Percentiles rank a stretch among this genome's conserved stretches.
Evolutionary conservation across 2,329 filamentous ascomycete genomes (phyloP).

Genomic region (Ophiostoma pallidulum): DNA sequence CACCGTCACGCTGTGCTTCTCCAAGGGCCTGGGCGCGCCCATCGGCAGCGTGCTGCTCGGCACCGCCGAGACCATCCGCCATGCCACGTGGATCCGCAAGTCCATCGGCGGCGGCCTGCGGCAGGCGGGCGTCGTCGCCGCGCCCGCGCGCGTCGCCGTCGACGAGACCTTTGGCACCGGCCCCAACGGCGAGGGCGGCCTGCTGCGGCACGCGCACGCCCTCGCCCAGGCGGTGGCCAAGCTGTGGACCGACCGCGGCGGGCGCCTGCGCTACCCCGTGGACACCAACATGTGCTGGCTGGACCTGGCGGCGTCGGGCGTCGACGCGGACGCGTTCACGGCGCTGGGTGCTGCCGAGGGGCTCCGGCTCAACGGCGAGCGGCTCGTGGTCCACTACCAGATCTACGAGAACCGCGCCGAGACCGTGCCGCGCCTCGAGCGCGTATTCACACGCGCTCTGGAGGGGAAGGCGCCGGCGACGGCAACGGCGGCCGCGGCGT

Average conservation of each 20-base stretch:
- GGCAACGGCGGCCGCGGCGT: not conserved
- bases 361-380: constrained; percentile 30
- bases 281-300: constrained; percentile 94
- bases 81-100: constrained; percentile 69
- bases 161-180: constrained; percentile 65
- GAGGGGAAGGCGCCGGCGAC: constrained; percentile 16
- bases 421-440: constrained; percentile 47
- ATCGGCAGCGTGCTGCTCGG: constrained; percentile 40
- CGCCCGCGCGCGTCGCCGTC: constrained; percentile 65
- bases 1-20: constrained; percentile 50
- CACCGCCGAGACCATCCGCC: constrained; percentile 46
- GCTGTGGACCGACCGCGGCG: constrained; percentile 61
- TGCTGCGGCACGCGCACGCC: constrained; percentile 50
- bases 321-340: constrained; percentile 29
- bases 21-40: constrained; percentile 44
- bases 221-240: constrained; percentile 50
- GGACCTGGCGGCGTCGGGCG: constrained; percentile 54
- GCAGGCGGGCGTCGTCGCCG: constrained; percentile 66
- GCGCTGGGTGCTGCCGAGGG: constrained; percentile 33
- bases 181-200: constrained; percentile 49
- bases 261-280: constrained; percentile 56
- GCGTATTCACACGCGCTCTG: constrained; percentile 39
- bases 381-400: constrained; percentile 47
- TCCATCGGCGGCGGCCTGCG: constrained; percentile 69
- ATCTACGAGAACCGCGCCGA: constrained; percentile 52